Conservation (phyloP, 495 filamentous ascomycete genomes). For the Achaetomiella virescens region DNA sequence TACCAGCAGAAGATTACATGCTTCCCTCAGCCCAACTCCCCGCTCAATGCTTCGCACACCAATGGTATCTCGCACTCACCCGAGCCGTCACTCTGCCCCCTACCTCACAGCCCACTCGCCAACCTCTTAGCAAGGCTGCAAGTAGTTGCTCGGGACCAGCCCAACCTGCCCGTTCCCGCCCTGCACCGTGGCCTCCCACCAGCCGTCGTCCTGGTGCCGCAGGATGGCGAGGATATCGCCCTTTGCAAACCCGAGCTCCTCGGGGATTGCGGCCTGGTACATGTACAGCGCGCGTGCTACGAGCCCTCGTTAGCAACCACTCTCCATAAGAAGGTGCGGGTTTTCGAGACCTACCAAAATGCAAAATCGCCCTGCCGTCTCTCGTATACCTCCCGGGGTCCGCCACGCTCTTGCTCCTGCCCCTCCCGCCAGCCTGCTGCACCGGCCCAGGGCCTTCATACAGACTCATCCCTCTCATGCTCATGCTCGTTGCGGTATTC, state of each 20-base stretch:
- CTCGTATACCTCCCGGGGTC: conserved; percentile 65
- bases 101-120: background rate
- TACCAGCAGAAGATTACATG: conserved; percentile 5
- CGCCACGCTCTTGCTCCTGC: conserved; percentile 76
- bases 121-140: conserved; percentile 52
- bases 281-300: conserved; percentile 87
- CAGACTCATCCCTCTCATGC: conserved; percentile 46
- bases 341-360: conserved; percentile 93
- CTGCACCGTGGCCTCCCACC: conserved; percentile 97
- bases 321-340: background rate
- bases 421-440: conserved; percentile 31
- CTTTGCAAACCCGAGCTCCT: conserved; percentile 89
- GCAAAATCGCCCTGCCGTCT: conserved; percentile 81
- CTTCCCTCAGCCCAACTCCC: conserved; percentile 4
- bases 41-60: conserved; percentile 3
- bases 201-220: conserved; percentile 92
- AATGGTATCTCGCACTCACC: background rate
- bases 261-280: conserved; percentile 89
- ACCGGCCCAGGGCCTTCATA: conserved; percentile 51
- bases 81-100: background rate
- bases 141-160: conserved; percentile 94
- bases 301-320: conserved; percentile 15
- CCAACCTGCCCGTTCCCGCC: conserved; percentile 66
- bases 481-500: conserved; percentile 8
- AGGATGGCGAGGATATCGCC: conserved; percentile 88